These are phyloP conservation scores for Pleurotus pulmonarius DNA, from an alignment of 768 basidiomycete species.

Conservation along the genomic window DNA sequence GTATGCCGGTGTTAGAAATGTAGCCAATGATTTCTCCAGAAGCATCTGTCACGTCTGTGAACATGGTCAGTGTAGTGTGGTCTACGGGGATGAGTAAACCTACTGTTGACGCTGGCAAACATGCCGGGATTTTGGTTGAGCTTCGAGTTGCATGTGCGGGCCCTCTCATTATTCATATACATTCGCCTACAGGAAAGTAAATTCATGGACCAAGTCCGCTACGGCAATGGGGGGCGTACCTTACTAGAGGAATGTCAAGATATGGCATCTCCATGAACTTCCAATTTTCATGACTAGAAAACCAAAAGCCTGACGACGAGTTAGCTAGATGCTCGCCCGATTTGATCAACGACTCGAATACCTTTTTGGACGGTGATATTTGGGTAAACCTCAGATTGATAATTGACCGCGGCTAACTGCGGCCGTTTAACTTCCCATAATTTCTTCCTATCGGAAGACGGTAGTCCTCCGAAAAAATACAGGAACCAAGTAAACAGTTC, in stretches of 20 bases:
- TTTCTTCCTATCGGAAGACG: constrained; percentile 11
- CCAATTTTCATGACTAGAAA: constrained; percentile 22
- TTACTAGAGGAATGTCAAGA: constrained; percentile 17
- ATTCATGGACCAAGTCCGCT: not conserved
- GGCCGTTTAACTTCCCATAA: constrained; percentile 18
- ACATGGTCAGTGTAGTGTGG: not conserved
- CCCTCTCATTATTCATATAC: constrained; percentile 18
- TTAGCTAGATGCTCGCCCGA: no score
- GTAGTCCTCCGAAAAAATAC: constrained; percentile 16
- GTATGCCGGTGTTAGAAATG: constrained; percentile 21
- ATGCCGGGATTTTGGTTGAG: constrained; percentile 16
- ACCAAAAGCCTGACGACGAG: constrained; percentile 16
- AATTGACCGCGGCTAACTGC: constrained; percentile 16
- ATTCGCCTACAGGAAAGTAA: constrained; percentile 8
- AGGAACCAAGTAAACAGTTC: constrained; percentile 19
- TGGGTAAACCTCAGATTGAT: constrained; percentile 11
- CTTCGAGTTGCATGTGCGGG: constrained; percentile 19
- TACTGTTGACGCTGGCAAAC: constrained; percentile 19
- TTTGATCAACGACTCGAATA: not conserved
- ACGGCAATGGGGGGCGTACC: constrained; percentile 1
- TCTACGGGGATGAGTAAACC: not conserved
- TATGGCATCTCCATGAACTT: constrained; percentile 21
- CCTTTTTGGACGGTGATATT: constrained; percentile 20
- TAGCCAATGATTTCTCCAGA: constrained; percentile 21
- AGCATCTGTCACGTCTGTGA: constrained; percentile 16